phyloP scores from a whole-genome alignment of 2,329 filamentous ascomycete genomes.

The Microsporum canis region DNA sequence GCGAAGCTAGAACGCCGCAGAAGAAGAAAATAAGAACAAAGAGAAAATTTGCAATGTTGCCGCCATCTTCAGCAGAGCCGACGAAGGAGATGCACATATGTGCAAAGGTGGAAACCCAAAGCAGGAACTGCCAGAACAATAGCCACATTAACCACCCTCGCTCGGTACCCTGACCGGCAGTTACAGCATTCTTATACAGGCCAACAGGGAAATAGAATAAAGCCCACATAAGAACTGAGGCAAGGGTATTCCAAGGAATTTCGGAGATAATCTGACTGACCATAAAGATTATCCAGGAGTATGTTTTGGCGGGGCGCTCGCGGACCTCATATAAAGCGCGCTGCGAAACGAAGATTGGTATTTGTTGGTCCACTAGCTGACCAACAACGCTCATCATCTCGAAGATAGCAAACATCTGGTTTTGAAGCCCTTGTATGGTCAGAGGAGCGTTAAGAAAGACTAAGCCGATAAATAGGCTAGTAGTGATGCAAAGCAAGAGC shows the following conservation, averaged over 20 bases:
- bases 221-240: slow-evolving; percentile 36
- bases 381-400: slow-evolving; percentile 48
- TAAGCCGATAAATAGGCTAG: slow-evolving; percentile 41
- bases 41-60: slow-evolving; percentile 49
- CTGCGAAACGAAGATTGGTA: slow-evolving; percentile 47
- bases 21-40: slow-evolving; percentile 50
- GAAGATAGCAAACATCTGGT: slow-evolving; percentile 45
- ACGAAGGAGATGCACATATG: slow-evolving; percentile 62
- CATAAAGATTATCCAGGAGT: slow-evolving; percentile 49
- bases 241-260: slow-evolving; percentile 37
- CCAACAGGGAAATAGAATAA: slow-evolving; percentile 52
- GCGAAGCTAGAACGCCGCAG: slow-evolving; percentile 42
- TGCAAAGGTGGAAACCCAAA: slow-evolving; percentile 61
- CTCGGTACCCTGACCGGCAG: slow-evolving; percentile 33
- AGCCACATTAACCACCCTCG: slow-evolving; percentile 56
- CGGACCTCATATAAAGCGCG: slow-evolving; percentile 48
- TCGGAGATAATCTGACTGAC: slow-evolving; percentile 42
- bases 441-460: slow-evolving; percentile 52
- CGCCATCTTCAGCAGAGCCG: slow-evolving; percentile 56
- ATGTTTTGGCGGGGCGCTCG: slow-evolving; percentile 47
- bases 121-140: slow-evolving; percentile 52
- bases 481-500: slow-evolving; percentile 38
- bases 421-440: slow-evolving; percentile 42
- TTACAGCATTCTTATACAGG: slow-evolving; percentile 30
- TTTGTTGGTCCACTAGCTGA: slow-evolving; percentile 44